phyloP scores from a whole-genome alignment of 306 rosid genomes.

The barrel medic (Medicago truncatula) region DNA sequence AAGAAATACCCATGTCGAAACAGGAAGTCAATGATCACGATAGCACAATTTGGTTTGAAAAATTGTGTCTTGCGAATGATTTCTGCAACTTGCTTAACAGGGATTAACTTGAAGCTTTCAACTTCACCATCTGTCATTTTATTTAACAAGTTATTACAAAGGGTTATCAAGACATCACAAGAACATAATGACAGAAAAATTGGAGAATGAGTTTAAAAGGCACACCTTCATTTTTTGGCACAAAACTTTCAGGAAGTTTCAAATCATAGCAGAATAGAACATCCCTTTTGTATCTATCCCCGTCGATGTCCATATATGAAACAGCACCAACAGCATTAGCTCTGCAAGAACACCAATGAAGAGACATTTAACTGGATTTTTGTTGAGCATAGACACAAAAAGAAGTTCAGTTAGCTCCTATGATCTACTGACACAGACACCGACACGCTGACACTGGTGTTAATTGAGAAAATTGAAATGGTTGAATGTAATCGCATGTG shows the following conservation, averaged over 20 bases:
- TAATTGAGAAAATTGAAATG: too few relatives aligned
- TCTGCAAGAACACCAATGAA: conserved; percentile 54
- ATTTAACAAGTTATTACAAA: conserved; percentile 32
- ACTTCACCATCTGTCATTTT: conserved; percentile 82
- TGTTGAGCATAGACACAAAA: conserved; percentile 21
- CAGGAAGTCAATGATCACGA: conserved; percentile 76
- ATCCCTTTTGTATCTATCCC: conserved; percentile 74
- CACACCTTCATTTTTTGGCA: conserved; percentile 80
- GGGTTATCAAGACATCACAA: conserved; percentile 13
- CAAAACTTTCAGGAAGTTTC: conserved; percentile 73
- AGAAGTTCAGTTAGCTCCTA: neutral
- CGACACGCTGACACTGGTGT: too few relatives aligned
- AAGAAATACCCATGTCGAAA: conserved; percentile 79
- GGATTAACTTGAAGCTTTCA: conserved; percentile 84
- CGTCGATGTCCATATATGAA: conserved; percentile 84
- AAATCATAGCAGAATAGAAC: conserved; percentile 90
- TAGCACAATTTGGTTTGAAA: conserved; percentile 79
- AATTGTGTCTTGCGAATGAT: conserved; percentile 63
- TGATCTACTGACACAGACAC: too few relatives aligned
- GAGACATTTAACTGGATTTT: conserved; percentile 2
- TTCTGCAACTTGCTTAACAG: conserved; percentile 67
- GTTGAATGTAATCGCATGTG: too few relatives aligned
- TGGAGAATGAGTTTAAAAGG: conserved; percentile 25
- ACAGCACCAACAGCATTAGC: conserved; percentile 80
- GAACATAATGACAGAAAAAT: neutral